Percentiles rank a stretch among this genome's conserved stretches.
Evolutionary conservation across 805 yeast genomes (phyloP).

Genomic region (Suhomyces vadensis): DNA sequence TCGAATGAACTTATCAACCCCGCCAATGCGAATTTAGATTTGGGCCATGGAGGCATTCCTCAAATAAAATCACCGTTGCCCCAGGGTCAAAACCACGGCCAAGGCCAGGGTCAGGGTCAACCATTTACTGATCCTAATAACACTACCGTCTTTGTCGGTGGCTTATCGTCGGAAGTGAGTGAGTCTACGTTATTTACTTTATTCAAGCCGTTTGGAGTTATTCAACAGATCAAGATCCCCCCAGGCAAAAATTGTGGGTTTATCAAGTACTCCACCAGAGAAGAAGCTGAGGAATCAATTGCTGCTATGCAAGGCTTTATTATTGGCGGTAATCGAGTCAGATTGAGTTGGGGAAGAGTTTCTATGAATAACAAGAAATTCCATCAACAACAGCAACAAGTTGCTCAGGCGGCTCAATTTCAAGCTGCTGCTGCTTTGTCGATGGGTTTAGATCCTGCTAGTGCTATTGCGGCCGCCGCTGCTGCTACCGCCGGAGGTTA

Average conservation of each 20-base stretch:
- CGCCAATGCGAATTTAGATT: neutral
- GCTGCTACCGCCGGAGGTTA: slow-evolving; percentile 25
- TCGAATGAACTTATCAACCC: neutral
- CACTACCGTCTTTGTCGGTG: slow-evolving; percentile 80
- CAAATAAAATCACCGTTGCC: neutral
- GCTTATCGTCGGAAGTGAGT: slow-evolving; percentile 61
- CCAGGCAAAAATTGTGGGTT: slow-evolving; percentile 86
- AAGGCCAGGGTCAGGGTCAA: slow-evolving; percentile 15
- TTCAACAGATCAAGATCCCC: slow-evolving; percentile 71
- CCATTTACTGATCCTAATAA: slow-evolving; percentile 57
- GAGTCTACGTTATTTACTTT: slow-evolving; percentile 61
- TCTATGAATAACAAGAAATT: slow-evolving; percentile 34
- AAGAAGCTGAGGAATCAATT: slow-evolving; percentile 84
- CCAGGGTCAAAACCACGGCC: slow-evolving; percentile 6
- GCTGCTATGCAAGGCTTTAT: slow-evolving; percentile 88
- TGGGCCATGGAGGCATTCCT: neutral
- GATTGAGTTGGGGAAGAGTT: slow-evolving; percentile 85
- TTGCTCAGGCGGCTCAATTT: slow-evolving; percentile 36
- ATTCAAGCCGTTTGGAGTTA: slow-evolving; percentile 73
- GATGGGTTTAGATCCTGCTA: slow-evolving; percentile 39
- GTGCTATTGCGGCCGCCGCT: slow-evolving; percentile 29
- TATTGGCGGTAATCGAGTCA: slow-evolving; percentile 77
- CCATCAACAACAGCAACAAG: slow-evolving; percentile 30
- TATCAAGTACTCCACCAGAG: slow-evolving; percentile 75
- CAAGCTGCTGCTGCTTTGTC: slow-evolving; percentile 41